Evolutionary conservation across 371 early-diverging fungal species (phyloP).

Genomic region (Fennellomyces sp.): DNA sequence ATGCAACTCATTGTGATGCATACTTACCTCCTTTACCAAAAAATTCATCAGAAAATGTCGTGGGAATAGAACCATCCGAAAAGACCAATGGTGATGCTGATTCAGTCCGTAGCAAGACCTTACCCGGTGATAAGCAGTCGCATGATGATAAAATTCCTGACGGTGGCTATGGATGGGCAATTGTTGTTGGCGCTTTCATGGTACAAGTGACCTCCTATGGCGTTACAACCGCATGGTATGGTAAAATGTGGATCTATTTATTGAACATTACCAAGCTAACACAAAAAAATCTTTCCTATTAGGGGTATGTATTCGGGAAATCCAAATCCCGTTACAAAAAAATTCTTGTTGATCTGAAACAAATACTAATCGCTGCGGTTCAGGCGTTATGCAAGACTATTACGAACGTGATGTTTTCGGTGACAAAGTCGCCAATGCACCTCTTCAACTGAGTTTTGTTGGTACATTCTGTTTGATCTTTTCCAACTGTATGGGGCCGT

Average conservation of each 20-base stretch:
- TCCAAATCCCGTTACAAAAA: background rate
- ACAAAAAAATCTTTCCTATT: background rate
- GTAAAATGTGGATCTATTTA: background rate
- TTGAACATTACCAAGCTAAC: background rate
- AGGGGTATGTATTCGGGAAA: background rate
- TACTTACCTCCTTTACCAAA: background rate
- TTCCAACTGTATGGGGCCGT: slow-evolving; percentile 32
- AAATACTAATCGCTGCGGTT: no score
- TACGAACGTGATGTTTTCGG: slow-evolving; percentile 23
- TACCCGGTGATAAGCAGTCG: background rate
- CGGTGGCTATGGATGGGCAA: slow-evolving; percentile 58
- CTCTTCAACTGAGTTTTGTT: slow-evolving; percentile 28
- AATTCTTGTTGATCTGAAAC: background rate
- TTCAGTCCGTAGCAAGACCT: background rate
- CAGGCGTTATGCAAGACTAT: slow-evolving; percentile 39
- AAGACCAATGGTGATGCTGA: slow-evolving; percentile 2
- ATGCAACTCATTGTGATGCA: no score
- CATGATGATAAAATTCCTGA: slow-evolving; percentile 22
- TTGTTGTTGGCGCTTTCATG: slow-evolving; percentile 53
- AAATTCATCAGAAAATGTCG: background rate
- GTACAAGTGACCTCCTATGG: slow-evolving; percentile 59
- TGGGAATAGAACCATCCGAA: background rate
- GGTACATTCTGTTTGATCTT: slow-evolving; percentile 35
- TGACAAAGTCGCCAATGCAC: slow-evolving; percentile 4
- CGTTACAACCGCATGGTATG: slow-evolving; percentile 28